Conservation (phyloP, 1,284 basidiomycete species). For the Paramarasmius palmivorus region DNA sequence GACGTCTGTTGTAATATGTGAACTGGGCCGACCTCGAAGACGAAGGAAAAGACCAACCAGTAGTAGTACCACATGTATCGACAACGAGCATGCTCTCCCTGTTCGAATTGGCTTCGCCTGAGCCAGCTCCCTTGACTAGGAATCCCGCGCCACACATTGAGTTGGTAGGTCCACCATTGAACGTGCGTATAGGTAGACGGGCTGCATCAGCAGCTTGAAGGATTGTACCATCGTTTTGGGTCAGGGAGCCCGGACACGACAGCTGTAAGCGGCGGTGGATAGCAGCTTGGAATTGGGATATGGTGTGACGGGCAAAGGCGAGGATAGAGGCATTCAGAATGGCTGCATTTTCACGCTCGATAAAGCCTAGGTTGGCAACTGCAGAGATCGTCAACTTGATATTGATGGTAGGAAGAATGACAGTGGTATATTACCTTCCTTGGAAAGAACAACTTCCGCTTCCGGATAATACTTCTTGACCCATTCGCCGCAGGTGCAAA, state of each 20-base stretch:
- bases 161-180: constrained; percentile 64
- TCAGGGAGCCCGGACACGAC: constrained; percentile 58
- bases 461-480: constrained; percentile 40
- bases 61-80: constrained; percentile 50
- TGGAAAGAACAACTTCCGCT: constrained; percentile 34
- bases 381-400: neutral
- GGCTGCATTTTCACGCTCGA: constrained; percentile 63
- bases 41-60: constrained; percentile 27
- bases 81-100: constrained; percentile 48
- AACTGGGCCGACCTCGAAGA: constrained; percentile 21
- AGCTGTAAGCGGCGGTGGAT: constrained; percentile 44
- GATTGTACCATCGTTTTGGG: constrained; percentile 62
- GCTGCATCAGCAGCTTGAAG: constrained; percentile 51
- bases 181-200: constrained; percentile 61
- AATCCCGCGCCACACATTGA: constrained; percentile 67
- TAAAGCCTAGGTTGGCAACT: constrained; percentile 55
- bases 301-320: constrained; percentile 52
- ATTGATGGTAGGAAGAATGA: neutral
- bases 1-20: constrained; percentile 16
- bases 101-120: constrained; percentile 24
- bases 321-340: constrained; percentile 65
- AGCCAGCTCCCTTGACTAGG: constrained; percentile 35
- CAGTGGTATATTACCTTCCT: constrained; percentile 25
- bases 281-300: constrained; percentile 50
- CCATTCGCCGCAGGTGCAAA: constrained; percentile 48